Percentiles rank a stretch among this genome's conserved stretches.
Evolutionary conservation across 148 eudicot species (phyloP).

Genomic region (Camellia sinensis): DNA sequence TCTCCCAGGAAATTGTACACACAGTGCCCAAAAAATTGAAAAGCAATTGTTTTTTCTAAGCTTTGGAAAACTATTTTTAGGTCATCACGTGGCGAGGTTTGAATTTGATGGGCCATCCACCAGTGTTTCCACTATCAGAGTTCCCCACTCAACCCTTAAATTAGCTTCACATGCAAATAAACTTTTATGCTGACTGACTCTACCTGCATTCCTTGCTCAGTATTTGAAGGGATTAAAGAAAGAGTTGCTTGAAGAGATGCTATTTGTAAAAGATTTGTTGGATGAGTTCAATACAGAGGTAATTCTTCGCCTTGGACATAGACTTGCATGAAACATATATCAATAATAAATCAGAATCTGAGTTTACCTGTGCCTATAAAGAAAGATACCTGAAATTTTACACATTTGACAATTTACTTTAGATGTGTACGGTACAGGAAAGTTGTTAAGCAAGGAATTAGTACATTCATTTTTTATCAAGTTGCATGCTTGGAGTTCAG

Average conservation of each 20-base stretch:
- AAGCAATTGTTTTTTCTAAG: background rate
- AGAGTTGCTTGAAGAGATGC: conserved; percentile 47
- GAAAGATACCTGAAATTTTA: background rate
- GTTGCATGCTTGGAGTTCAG: background rate
- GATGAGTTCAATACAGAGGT: conserved; percentile 40
- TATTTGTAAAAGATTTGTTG: conserved; percentile 37
- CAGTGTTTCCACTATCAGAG: background rate
- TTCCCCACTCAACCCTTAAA: background rate
- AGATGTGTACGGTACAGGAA: background rate
- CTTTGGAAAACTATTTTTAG: background rate
- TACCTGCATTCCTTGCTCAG: conserved; percentile 24
- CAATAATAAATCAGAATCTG: background rate
- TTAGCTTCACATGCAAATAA: background rate
- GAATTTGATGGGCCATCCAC: background rate
- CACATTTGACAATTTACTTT: background rate
- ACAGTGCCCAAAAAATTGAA: background rate
- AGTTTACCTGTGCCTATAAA: background rate
- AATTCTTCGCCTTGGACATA: conserved; percentile 2
- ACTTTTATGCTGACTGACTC: conserved; percentile 1
- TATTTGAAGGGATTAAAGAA: conserved; percentile 41
- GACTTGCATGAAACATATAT: background rate
- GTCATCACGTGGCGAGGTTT: background rate
- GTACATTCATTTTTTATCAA: background rate
- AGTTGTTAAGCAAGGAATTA: background rate
- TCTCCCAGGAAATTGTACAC: background rate